phyloP scores from a whole-genome alignment of 1,139 yeast genomes.

The Yamadazyma dushanensis region DNA sequence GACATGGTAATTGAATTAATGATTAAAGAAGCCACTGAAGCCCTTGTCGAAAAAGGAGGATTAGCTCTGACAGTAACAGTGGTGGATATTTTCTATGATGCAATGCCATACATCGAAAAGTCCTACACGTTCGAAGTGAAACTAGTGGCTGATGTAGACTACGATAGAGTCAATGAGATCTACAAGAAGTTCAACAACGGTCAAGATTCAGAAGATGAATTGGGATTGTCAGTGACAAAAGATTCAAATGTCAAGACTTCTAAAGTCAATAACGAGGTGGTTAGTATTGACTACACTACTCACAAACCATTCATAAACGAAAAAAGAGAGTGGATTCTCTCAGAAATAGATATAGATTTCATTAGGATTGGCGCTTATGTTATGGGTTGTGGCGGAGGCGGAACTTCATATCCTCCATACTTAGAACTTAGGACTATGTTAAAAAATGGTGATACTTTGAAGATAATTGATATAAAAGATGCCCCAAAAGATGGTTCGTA shows the following conservation, averaged over 20 bases:
- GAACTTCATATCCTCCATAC: too few relatives aligned
- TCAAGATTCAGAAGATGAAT: constrained; percentile 8
- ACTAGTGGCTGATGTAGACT: constrained; percentile 42
- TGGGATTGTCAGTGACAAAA: constrained; percentile 5
- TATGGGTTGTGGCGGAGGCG: too few relatives aligned
- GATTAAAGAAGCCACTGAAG: constrained; percentile 20
- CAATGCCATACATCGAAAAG: constrained; percentile 39
- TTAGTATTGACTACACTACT: neutral
- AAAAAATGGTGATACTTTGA: constrained; percentile 35
- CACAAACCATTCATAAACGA: constrained; percentile 1
- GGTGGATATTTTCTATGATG: constrained; percentile 32
- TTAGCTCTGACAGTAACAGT: constrained; percentile 23
- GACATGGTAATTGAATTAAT: constrained; percentile 23
- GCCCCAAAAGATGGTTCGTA: constrained; percentile 26
- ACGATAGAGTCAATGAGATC: constrained; percentile 19
- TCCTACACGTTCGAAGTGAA: constrained; percentile 34
- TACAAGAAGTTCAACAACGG: constrained; percentile 6
- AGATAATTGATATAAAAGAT: constrained; percentile 33
- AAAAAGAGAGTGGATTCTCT: constrained; percentile 39
- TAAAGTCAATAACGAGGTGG: constrained; percentile 11
- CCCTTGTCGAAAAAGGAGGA: constrained; percentile 31
- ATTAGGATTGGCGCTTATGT: constrained; percentile 40
- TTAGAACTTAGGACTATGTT: too few relatives aligned
- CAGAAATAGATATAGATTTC: constrained; percentile 40
- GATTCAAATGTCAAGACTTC: constrained; percentile 8